Evolutionary conservation across 352 stramenopile genomes (phyloP).

Genomic region (Pythium biforme): DNA sequence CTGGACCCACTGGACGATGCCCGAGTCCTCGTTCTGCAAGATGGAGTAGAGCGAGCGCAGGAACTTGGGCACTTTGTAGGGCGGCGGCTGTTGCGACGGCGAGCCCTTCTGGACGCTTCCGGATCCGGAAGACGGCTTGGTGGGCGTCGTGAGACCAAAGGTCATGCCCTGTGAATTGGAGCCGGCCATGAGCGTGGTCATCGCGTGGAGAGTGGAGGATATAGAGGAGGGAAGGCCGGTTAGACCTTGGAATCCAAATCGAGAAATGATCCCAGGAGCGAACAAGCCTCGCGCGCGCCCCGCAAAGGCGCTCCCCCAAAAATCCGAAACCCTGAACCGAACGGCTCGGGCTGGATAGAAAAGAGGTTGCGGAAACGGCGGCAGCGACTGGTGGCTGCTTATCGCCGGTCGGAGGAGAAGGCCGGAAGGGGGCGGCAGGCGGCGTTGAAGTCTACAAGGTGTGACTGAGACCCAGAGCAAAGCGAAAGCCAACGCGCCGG

Average conservation of each 20-base stretch:
- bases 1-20: constrained; percentile 68
- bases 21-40: constrained; percentile 67
- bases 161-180: constrained; percentile 13
- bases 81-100: constrained; percentile 1
- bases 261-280: constrained; percentile 20
- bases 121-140: constrained; percentile 2
- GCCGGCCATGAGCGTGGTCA: constrained; percentile 7
- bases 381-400: constrained; percentile 14
- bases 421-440: too few species aligned
- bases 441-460: constrained; percentile 15
- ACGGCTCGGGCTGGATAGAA: not conserved
- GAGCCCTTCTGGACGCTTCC: not conserved
- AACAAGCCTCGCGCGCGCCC: not conserved
- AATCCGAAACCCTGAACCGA: constrained; percentile 6
- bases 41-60: constrained; percentile 79
- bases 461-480: constrained; percentile 4
- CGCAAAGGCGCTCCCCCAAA: not conserved
- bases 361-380: not conserved
- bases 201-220: not conserved
- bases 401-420: constrained; percentile 2
- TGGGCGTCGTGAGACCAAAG: constrained; percentile 9
- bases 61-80: constrained; percentile 81
- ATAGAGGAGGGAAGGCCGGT: not conserved
- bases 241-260: constrained; percentile 23
- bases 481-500: not conserved